Base-by-base conservation (phyloP, 1,284 basidiomycete genomes). In the Dichomitus squalens region DNA sequence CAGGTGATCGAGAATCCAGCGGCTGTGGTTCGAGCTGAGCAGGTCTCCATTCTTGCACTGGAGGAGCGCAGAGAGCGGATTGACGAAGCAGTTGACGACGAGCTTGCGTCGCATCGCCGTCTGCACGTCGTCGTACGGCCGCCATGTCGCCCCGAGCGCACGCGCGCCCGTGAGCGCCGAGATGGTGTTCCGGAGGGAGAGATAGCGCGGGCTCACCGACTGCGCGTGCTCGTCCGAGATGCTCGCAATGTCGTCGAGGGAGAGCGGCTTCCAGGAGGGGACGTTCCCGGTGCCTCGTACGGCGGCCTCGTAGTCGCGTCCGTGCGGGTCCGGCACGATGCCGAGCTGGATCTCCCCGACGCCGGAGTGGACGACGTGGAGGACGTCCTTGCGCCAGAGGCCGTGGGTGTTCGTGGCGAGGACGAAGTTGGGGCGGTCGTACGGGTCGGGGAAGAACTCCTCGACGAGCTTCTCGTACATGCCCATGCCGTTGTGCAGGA, bases 401-500 rank as follows among this genome's bases (percentile, higher is more conserved):
- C 93, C 92, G 68, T 98, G 95, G 1, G 88, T 92, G 54, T 91
- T 94, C 23, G 86, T 87, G 7, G 89, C 89, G 53, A 97, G 77
- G 51, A 98, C 82, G 71, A 98, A 93, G 68, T 93, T 87, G 6
- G 96, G 96, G 34, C 95, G 85, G 21, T 77, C 75, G 14, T 75
- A 69, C 8, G 87, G 83, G 67, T 95, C 87, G 38, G 82, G 87
- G 75, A 96, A 99, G 46, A 94, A 67, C 16, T 80, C 71, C 14
- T 77, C 72, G 41, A 93, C 72, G 52, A 98, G 79, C 60, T 85
- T 76, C 66, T 98, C 95, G 72, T 95, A 91, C 14, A 96, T 79
- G 16, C 95, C 96, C 87, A 97, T 79, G 71, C 88, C 96, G 71
- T 98, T 98, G 70, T 97, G 93, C 49, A 97, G 74, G 6, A 99